Conservation (phyloP, 2,329 filamentous ascomycete species). For the Aciculosporium take region DNA sequence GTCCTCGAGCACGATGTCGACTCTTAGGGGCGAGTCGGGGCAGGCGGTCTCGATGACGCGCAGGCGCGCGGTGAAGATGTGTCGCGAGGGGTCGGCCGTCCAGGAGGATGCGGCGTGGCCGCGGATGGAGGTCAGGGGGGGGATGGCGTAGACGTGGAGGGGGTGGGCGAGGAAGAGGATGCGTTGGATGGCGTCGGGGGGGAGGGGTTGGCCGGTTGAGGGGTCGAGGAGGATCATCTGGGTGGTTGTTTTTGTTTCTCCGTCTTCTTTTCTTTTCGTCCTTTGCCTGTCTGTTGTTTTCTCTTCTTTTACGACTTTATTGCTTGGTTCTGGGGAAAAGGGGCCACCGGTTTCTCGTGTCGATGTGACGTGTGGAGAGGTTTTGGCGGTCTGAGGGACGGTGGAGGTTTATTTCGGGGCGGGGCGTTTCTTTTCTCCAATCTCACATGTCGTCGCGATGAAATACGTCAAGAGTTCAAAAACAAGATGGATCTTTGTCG, state of each 20-base stretch:
- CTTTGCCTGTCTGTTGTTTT: not conserved
- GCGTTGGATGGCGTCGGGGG: conserved; percentile 67
- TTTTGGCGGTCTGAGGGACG: no score
- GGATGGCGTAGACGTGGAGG: conserved; percentile 80
- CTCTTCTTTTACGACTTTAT: no score
- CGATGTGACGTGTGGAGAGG: no score
- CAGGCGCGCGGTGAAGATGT: conserved; percentile 76
- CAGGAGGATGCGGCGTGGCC: conserved; percentile 67
- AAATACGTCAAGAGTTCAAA: no score
- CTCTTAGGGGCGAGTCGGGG: conserved; percentile 43
- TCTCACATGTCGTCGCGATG: not conserved
- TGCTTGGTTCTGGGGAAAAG: no score
- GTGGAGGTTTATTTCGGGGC: no score
- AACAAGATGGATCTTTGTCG: no score
- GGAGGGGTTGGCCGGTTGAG: conserved; percentile 52
- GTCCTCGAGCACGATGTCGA: conserved; percentile 71
- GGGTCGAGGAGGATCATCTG: conserved; percentile 52
- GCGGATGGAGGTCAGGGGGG: conserved; percentile 61
- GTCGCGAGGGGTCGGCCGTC: conserved; percentile 55
- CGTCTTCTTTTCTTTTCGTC: not conserved
- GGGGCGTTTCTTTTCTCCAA: not conserved
- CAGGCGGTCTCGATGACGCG: conserved; percentile 61
- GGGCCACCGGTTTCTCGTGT: no score
- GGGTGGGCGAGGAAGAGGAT: conserved; percentile 61
- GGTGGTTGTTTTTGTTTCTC: not conserved